Evolutionary conservation across 2,329 filamentous ascomycete species (phyloP).

Genomic region (Colletotrichum shisoi): DNA sequence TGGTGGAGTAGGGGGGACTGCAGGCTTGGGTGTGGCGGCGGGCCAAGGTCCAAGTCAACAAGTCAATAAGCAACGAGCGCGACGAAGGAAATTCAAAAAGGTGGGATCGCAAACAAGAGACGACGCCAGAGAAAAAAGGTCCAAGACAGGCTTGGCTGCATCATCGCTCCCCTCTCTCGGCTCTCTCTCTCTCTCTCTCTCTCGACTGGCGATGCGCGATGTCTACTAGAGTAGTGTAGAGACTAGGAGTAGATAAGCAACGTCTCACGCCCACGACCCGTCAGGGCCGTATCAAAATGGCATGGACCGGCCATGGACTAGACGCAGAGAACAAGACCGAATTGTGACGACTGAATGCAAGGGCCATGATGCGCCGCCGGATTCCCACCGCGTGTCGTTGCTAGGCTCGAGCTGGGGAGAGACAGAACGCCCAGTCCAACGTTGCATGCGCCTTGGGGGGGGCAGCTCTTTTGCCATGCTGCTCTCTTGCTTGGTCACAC

Average conservation of each 20-base stretch:
- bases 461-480: conserved; percentile 19
- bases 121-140: not conserved
- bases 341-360: conserved; percentile 25
- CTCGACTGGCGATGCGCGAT: conserved; percentile 5
- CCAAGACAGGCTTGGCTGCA: not conserved
- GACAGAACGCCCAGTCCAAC: conserved; percentile 33
- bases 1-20: not conserved
- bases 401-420: not conserved
- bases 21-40: not conserved
- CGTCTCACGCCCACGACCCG: not conserved
- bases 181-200: not conserved
- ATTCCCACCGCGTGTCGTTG: not conserved
- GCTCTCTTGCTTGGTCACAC: not conserved
- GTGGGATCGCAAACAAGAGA: not conserved
- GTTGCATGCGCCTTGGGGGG: conserved; percentile 34
- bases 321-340: conserved; percentile 13
- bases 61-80: conserved; percentile 13
- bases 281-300: not conserved
- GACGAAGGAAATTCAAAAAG: conserved; percentile 7
- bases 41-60: not conserved
- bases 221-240: too few relatives aligned
- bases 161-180: too few relatives aligned
- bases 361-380: not conserved
- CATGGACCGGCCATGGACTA: conserved; percentile 4
- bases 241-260: not conserved